These are phyloP conservation scores for Sugiyamaella xylanicola DNA, from an alignment of 1,139 yeast species.

Conservation along the genomic window DNA sequence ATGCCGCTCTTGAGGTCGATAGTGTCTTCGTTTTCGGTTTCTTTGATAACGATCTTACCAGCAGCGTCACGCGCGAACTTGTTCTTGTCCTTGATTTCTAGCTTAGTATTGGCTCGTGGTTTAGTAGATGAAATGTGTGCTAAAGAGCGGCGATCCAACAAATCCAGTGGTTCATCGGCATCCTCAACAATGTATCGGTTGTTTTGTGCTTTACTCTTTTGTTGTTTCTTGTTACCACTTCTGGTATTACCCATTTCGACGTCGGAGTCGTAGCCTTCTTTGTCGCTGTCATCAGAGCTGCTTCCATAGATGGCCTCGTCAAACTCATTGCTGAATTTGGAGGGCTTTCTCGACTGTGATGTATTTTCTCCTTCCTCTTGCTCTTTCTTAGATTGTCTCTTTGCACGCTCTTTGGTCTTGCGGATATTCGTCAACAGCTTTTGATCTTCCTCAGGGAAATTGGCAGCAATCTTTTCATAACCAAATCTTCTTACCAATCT, in stretches of 20 bases:
- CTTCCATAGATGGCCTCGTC: constrained; percentile 70
- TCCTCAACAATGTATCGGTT: constrained; percentile 71
- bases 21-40: constrained; percentile 47
- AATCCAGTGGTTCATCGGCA: constrained; percentile 82
- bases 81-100: constrained; percentile 50
- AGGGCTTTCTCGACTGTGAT: background rate
- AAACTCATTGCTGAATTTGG: constrained; percentile 73
- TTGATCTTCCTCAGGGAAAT: constrained; percentile 86
- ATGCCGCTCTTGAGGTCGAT: constrained; percentile 56
- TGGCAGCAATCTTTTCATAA: constrained; percentile 69
- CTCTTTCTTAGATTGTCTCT: constrained; percentile 61
- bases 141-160: constrained; percentile 79
- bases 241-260: constrained; percentile 28
- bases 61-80: constrained; percentile 54
- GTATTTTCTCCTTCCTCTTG: constrained; percentile 25
- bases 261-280: constrained; percentile 41
- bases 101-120: constrained; percentile 52
- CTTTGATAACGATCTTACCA: constrained; percentile 43
- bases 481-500: constrained; percentile 90
- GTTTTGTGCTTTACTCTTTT: constrained; percentile 35
- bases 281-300: constrained; percentile 43
- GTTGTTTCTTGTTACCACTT: constrained; percentile 38
- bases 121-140: constrained; percentile 86
- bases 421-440: constrained; percentile 82
- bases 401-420: constrained; percentile 81